Base-by-base conservation (phyloP, 140 eudicot genomes). In the Stevia rebaudiana region DNA sequence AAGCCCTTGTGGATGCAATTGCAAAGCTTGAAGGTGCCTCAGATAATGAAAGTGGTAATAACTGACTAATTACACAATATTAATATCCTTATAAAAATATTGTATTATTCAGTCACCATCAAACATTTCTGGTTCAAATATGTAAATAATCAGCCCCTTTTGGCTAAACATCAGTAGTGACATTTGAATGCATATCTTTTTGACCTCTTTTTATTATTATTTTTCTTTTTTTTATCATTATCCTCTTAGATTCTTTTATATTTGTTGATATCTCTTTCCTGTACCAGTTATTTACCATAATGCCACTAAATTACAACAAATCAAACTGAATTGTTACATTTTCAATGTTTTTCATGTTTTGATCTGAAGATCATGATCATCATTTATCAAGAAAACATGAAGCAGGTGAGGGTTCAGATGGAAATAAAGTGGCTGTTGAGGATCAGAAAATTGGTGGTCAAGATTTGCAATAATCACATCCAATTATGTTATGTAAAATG, bases 21-120 rank as follows among this genome's bases (percentile, higher is more conserved):
- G 88, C 94, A n/a, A 87, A 84, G 75, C 86, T 91, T 57, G 84
- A 74, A 46, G 91, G 81, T 36, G 79, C 86, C 22, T 91, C 95
- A 23, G 96, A 87, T 50, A 91, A 87, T 67, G 98, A 91, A 73
- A 91, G 96, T 73, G 98, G 95, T 91, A 90, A 78, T 71, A 67
- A 71, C 43, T 74, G 81, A 81, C 44, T 77, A 78, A 41, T 53
- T 33, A 37, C 51, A 76, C 55, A 42, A 42, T 69, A 81, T 25
- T 68, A 58, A 51, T 19, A 67, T 56, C 49, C 67, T n/a, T n/a
- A 47, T 19, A 51, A 53, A 52, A 41, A 55, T n/a, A n/a, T 70
- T 71, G 74, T 74, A 75, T 66, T 51, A 47, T 73, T 47, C 35
- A 51, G 36, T 55, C 58, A 30, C 53, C 47, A 36, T 63, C 19